phyloP scores from a whole-genome alignment of 306 rosid species.

The Vachellia collinsii region DNA sequence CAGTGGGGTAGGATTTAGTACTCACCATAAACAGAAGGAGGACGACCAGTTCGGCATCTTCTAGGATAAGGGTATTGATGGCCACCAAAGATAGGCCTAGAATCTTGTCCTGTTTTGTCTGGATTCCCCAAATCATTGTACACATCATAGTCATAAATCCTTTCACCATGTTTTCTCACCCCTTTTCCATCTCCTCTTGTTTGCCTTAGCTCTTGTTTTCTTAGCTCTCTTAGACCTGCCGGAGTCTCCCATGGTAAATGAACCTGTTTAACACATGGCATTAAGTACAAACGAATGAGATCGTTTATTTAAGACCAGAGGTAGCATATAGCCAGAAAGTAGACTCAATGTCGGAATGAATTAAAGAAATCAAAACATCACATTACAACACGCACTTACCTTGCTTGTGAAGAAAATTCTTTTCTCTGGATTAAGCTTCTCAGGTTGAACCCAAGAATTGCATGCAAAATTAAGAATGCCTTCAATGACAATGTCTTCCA shows the following conservation, averaged over 20 bases:
- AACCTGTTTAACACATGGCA: conserved; percentile 22
- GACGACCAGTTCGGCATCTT: conserved; percentile 51
- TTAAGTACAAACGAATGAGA: not conserved
- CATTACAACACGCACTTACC: not conserved
- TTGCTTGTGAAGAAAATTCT: conserved; percentile 43
- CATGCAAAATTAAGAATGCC: not conserved
- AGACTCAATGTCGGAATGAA: too few species aligned
- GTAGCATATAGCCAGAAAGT: too few species aligned
- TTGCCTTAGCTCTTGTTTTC: conserved; percentile 41
- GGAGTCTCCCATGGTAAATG: conserved; percentile 46
- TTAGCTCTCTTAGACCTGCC: conserved; percentile 38
- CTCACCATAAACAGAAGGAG: conserved; percentile 15
- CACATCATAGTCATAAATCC: conserved; percentile 50
- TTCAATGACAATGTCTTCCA: conserved; percentile 33
- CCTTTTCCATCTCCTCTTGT: conserved; percentile 48
- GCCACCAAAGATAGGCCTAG: conserved; percentile 40
- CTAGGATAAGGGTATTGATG: conserved; percentile 35
- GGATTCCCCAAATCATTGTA: conserved; percentile 50
- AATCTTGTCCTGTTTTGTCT: conserved; percentile 10
- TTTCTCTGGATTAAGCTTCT: conserved; percentile 4
- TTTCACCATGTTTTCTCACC: conserved; percentile 20
- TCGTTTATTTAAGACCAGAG: too few species aligned
- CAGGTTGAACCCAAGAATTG: conserved; percentile 6
- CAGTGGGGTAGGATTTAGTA: not conserved
- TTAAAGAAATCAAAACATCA: not conserved